Evolutionary conservation across 495 filamentous ascomycete species (phyloP).

Genomic region (Viridothelium virens): DNA sequence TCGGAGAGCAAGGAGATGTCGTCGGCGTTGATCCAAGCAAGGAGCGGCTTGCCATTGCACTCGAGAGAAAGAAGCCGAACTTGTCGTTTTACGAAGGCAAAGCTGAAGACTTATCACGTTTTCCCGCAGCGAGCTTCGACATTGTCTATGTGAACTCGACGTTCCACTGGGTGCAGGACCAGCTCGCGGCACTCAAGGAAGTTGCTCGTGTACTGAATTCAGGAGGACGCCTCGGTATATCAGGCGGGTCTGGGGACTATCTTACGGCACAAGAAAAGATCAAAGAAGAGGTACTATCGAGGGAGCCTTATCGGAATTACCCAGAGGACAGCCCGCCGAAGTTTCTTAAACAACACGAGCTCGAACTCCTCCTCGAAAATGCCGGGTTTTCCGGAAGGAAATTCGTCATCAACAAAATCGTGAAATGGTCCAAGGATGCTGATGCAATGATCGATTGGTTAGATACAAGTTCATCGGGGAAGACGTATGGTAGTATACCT

Average conservation of each 20-base stretch:
- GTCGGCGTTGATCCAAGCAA: not conserved
- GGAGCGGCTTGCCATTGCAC: not conserved
- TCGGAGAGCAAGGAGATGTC: not conserved
- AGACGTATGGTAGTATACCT: constrained; percentile 13
- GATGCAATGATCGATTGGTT: constrained; percentile 14
- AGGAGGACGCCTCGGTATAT: constrained; percentile 1
- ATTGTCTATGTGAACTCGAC: not conserved
- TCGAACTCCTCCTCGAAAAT: not conserved
- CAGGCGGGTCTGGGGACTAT: constrained; percentile 10
- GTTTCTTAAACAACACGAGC: not conserved
- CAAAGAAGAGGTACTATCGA: not conserved
- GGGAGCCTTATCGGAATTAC: not conserved
- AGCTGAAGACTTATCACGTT: not conserved
- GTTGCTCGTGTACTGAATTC: not conserved
- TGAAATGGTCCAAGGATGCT: constrained; percentile 9
- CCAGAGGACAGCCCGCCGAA: not conserved
- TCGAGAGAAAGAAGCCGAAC: not conserved
- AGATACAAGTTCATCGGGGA: constrained; percentile 14
- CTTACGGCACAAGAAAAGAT: not conserved
- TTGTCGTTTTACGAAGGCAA: not conserved
- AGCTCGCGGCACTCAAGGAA: not conserved
- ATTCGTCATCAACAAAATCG: constrained; percentile 9
- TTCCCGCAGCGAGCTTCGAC: not conserved
- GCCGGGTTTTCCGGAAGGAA: not conserved
- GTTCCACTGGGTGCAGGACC: not conserved